Evolutionary conservation across 768 basidiomycete species (phyloP).

Genomic region (Thelephora ganbajun): DNA sequence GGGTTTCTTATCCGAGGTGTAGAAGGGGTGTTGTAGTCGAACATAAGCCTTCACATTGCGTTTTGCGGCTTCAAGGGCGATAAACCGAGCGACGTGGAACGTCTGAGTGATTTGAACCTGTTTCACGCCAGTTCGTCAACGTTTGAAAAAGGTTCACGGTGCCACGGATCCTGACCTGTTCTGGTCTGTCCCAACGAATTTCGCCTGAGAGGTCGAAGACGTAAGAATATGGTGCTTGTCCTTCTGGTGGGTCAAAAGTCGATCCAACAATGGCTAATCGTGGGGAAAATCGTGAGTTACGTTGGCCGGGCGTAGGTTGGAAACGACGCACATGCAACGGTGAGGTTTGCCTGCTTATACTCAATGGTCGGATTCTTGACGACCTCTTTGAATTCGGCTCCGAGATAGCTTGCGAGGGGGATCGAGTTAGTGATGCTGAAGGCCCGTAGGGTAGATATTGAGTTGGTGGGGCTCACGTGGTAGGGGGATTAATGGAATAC

Average conservation of each 20-base stretch:
- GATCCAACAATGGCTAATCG: conserved; percentile 47
- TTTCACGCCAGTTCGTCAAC: conserved; percentile 1
- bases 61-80: conserved; percentile 69
- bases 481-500: conserved; percentile 59
- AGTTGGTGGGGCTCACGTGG: conserved; percentile 34
- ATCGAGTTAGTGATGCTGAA: conserved; percentile 1
- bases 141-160: not conserved
- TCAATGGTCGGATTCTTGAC: conserved; percentile 59
- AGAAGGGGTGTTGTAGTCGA: conserved; percentile 66
- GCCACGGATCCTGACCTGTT: conserved; percentile 37
- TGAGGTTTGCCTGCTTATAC: conserved; percentile 74
- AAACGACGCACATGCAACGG: conserved; percentile 36
- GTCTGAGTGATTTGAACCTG: conserved; percentile 74
- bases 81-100: conserved; percentile 47
- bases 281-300: not conserved
- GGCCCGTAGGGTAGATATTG: conserved; percentile 13
- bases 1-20: conserved; percentile 55
- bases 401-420: conserved; percentile 46
- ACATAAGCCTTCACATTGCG: conserved; percentile 70
- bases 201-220: conserved; percentile 85
- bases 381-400: conserved; percentile 56
- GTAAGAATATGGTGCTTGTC: conserved; percentile 55
- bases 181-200: conserved; percentile 57
- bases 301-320: not conserved
- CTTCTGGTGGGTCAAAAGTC: conserved; percentile 59